Conservation (phyloP, 2,329 filamentous ascomycete species). For the Zasmidium angulare region DNA sequence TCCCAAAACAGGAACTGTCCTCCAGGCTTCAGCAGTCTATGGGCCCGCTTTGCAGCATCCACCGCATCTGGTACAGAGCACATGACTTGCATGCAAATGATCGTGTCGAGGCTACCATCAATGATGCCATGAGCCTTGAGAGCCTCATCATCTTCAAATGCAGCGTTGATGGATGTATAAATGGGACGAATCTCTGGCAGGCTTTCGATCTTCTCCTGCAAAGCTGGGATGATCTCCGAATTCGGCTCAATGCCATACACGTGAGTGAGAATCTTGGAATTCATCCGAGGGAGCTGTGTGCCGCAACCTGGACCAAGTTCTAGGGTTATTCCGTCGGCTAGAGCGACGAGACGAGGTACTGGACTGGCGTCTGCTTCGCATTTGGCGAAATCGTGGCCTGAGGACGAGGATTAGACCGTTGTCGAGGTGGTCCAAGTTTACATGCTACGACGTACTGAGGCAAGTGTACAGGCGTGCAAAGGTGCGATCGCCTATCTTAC, state of each 20-base stretch:
- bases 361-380: not conserved
- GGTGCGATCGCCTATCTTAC: not conserved
- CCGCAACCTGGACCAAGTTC: conserved; percentile 11
- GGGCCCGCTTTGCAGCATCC: not conserved
- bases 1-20: conserved; percentile 14
- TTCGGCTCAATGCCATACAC: conserved; percentile 14
- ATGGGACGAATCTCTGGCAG: not conserved
- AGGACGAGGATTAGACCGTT: no score
- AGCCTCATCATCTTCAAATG: conserved; percentile 5
- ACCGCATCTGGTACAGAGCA: conserved; percentile 9
- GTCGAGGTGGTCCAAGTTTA: no score
- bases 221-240: not conserved
- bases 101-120: conserved; percentile 7
- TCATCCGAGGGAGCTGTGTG: conserved; percentile 8
- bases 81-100: conserved; percentile 15
- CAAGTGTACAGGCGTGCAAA: not conserved
- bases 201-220: not conserved
- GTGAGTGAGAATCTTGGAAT: not conserved
- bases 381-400: conserved; percentile 8
- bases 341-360: conserved; percentile 2
- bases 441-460: not conserved
- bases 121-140: conserved; percentile 4
- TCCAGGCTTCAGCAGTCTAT: conserved; percentile 10
- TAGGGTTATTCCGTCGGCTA: conserved; percentile 7
- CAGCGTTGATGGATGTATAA: conserved; percentile 2